Evolutionary conservation across 1,139 yeast genomes (phyloP).

Genomic region (Saccharomyces hybrid): DNA sequence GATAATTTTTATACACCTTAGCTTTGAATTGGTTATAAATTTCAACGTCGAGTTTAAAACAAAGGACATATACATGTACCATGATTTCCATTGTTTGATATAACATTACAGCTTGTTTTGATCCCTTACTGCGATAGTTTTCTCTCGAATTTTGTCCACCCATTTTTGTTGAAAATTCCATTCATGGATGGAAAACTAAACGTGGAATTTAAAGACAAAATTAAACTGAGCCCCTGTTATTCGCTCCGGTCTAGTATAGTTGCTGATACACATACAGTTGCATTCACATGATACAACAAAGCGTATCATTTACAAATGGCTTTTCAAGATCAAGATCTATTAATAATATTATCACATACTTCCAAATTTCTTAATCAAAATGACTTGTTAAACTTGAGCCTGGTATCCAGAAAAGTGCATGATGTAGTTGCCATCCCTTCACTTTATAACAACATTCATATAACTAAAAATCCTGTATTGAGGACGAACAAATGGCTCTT

Average conservation of each 20-base stretch:
- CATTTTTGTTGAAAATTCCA: not conserved
- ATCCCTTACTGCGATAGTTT: not conserved
- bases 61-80: not conserved
- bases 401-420: constrained; percentile 11
- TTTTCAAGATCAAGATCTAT: not conserved
- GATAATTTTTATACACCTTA: not conserved
- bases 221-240: not conserved
- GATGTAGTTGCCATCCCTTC: constrained; percentile 14
- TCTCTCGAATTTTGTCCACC: not conserved
- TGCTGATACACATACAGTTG: not conserved
- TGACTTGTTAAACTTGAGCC: constrained; percentile 20
- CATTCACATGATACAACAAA: not conserved
- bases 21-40: not conserved
- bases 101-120: not conserved
- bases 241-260: not conserved
- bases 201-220: not conserved
- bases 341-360: constrained; percentile 3
- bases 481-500: constrained; percentile 25
- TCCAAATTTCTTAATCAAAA: constrained; percentile 26
- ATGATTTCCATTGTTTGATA: not conserved
- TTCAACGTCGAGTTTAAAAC: not conserved
- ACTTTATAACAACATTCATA: constrained; percentile 26
- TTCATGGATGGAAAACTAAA: constrained; percentile 2
- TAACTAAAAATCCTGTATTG: constrained; percentile 28
- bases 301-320: not conserved